phyloP scores from a whole-genome alignment of 352 stramenopile genomes.

The Globisporangium nunn region DNA sequence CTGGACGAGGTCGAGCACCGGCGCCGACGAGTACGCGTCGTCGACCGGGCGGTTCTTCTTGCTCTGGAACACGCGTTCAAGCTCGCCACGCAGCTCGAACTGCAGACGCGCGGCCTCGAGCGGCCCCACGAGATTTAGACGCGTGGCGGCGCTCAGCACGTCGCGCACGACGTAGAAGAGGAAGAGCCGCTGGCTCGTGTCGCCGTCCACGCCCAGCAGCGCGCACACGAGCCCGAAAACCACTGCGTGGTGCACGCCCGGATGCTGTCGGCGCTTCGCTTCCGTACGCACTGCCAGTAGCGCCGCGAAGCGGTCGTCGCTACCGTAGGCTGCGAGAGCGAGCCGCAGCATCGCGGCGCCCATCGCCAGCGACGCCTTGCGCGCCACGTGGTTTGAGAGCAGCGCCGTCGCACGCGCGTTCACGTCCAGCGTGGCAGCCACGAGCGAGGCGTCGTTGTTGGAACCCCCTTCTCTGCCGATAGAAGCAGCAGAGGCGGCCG shows the following conservation, averaged over 20 bases:
- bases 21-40: conserved; percentile 71
- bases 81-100: conserved; percentile 36
- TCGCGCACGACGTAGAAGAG: conserved; percentile 75
- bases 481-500: not conserved
- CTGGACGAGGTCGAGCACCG: conserved; percentile 75
- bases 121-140: conserved; percentile 72
- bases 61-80: conserved; percentile 50
- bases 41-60: conserved; percentile 61
- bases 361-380: conserved; percentile 69
- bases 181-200: conserved; percentile 64
- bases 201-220: conserved; percentile 32
- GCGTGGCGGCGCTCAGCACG: conserved; percentile 66
- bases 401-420: conserved; percentile 48
- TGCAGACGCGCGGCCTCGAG: conserved; percentile 65
- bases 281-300: conserved; percentile 44
- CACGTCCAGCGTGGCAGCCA: conserved; percentile 38
- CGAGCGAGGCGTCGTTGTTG: conserved; percentile 9
- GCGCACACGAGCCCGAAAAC: conserved; percentile 64
- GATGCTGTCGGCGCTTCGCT: conserved; percentile 39
- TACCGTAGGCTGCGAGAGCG: conserved; percentile 49
- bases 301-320: conserved; percentile 21
- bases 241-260: conserved; percentile 54
- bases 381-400: conserved; percentile 74
- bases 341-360: conserved; percentile 62
- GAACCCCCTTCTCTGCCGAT: no score